These are phyloP conservation scores for Sclerotinia minor DNA, from an alignment of 2,329 filamentous ascomycete species.

Conservation along the genomic window DNA sequence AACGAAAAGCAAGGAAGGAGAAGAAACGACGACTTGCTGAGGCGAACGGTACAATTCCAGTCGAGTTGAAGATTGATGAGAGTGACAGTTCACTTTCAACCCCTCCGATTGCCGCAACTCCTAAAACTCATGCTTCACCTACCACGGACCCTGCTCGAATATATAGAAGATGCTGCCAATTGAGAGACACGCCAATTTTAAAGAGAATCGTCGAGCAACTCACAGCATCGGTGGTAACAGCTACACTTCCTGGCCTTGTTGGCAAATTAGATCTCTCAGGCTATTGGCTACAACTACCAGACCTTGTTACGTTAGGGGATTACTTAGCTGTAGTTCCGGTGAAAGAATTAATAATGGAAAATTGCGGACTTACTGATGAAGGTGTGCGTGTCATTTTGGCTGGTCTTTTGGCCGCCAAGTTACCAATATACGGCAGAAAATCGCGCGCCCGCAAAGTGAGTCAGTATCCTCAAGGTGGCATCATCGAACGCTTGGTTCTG, in stretches of 20 bases:
- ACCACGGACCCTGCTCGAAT: slow-evolving; percentile 91
- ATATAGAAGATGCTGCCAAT: slow-evolving; percentile 90
- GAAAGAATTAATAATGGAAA: slow-evolving; percentile 80
- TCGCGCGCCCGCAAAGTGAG: slow-evolving; percentile 31
- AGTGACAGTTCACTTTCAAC: slow-evolving; percentile 53
- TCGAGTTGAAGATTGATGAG: slow-evolving; percentile 74
- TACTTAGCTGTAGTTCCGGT: slow-evolving; percentile 93
- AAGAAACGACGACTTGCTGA: slow-evolving; percentile 82
- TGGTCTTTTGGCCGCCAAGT: slow-evolving; percentile 78
- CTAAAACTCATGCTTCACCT: slow-evolving; percentile 64
- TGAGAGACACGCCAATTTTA: slow-evolving; percentile 87
- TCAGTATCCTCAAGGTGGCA: slow-evolving; percentile 53
- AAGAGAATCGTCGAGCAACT: slow-evolving; percentile 92
- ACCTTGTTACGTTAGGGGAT: slow-evolving; percentile 85
- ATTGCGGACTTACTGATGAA: slow-evolving; percentile 84
- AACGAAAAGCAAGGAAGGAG: slow-evolving; percentile 88
- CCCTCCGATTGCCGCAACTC: slow-evolving; percentile 39
- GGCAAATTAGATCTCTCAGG: slow-evolving; percentile 80
- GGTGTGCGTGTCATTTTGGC: slow-evolving; percentile 83
- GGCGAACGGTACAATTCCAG: slow-evolving; percentile 80
- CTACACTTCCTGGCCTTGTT: slow-evolving; percentile 67
- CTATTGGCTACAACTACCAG: slow-evolving; percentile 78
- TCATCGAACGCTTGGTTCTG: slow-evolving; percentile 82
- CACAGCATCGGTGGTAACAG: slow-evolving; percentile 62
- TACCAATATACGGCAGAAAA: slow-evolving; percentile 51